These are phyloP conservation scores for Didymella arachidicola DNA, from an alignment of 2,329 filamentous ascomycete species.

Conservation along the genomic window DNA sequence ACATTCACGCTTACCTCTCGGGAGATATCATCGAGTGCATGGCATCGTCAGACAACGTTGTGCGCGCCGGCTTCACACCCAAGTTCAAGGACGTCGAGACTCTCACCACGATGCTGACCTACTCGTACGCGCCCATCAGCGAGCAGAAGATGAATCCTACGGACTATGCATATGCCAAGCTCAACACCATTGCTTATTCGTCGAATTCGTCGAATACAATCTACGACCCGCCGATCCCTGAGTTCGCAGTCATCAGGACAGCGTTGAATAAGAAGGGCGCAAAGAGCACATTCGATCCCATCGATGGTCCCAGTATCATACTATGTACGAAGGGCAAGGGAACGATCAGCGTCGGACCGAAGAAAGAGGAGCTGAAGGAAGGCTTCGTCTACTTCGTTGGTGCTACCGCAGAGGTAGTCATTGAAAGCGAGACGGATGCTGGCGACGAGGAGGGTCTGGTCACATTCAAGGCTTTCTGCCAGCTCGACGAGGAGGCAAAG, in stretches of 20 bases:
- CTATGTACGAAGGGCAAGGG: constrained; percentile 88
- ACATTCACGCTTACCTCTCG: constrained; percentile 94
- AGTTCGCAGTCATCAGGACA: constrained; percentile 89
- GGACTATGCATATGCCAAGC: constrained; percentile 83
- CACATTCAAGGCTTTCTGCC: constrained; percentile 94
- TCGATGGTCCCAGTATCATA: constrained; percentile 89
- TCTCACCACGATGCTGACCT: constrained; percentile 89
- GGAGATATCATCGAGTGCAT: constrained; percentile 99
- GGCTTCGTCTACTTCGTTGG: constrained; percentile 72
- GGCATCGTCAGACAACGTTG: constrained; percentile 98
- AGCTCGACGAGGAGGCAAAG: constrained; percentile 60
- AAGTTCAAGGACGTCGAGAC: constrained; percentile 98
- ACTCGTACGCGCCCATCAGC: constrained; percentile 91
- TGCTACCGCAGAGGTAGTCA: constrained; percentile 80
- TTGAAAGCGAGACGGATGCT: constrained; percentile 69
- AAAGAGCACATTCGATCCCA: constrained; percentile 86
- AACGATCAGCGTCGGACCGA: constrained; percentile 84
- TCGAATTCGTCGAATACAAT: constrained; percentile 75
- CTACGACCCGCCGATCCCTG: constrained; percentile 96
- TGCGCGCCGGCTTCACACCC: constrained; percentile 94
- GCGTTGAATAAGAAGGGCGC: constrained; percentile 73
- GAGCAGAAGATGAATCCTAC: constrained; percentile 91
- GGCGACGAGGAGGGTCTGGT: constrained; percentile 70
- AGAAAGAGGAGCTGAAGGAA: constrained; percentile 70
- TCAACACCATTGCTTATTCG: constrained; percentile 83